Base-by-base conservation (phyloP, 805 yeast genomes). In the Candida argentea region DNA sequence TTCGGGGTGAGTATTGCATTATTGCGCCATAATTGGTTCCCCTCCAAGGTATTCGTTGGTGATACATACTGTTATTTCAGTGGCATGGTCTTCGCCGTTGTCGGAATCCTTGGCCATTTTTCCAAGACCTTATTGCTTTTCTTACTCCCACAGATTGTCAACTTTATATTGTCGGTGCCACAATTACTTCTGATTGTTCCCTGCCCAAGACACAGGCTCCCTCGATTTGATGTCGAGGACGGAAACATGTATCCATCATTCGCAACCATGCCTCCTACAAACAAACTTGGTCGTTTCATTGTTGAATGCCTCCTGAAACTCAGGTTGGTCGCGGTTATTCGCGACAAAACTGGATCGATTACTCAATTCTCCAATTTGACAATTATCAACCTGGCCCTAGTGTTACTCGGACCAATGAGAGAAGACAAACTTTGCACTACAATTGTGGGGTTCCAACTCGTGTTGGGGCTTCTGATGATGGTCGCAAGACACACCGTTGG, bases 71-170 rank as follows among this genome's bases (percentile, higher is more conserved):
- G 99, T 57, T 91, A 91, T 55, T 87, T 91, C 53, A 85, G 95
- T 15, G 99, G 99, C 3, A 91, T 91, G 98, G 94, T 91, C 1
- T 86, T 91, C 54, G 98, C 97, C 0, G 91, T 87, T 16, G 95
- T 84, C 17, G 97, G 96, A 1, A 91, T 91, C 20, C 66, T 84
- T 33, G 97, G 97, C 1, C 99, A 91, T 60, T 91, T 87, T 52
- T 84, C 95, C 24, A 91, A 91, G 55, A 91, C 99, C 0, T 61
- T 89, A 40, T 61, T 91, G 54, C 54, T 87, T 19, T 78, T 91
- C 46, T 80, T 91, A 49, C 59, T 84, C 23, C 97, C 97, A 3
- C 98, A 91, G 56, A 82, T 91, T 30, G 54, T 85, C 55, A 91
- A 91, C 50, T 91, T 91, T 42, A 39, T 85, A 13, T 91, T 86